These are phyloP conservation scores for Cardamine chenopodiifolia DNA, from an alignment of 345 rosid genomes.

Conservation along the genomic window DNA sequence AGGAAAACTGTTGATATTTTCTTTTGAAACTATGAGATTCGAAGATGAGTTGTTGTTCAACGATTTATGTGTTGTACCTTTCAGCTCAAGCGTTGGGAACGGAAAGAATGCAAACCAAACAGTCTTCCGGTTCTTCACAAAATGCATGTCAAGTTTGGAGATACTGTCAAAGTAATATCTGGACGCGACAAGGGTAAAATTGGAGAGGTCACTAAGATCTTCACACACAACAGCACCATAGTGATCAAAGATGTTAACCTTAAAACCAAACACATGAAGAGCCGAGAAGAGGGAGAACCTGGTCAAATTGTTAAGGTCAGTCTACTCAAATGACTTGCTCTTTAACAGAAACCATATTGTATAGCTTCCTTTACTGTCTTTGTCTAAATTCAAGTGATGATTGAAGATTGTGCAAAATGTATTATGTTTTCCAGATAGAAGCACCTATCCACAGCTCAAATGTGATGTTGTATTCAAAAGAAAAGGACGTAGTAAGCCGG, in stretches of 20 bases:
- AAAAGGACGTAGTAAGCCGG: conserved; percentile 71
- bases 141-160: conserved; percentile 93
- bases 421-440: conserved; percentile 66
- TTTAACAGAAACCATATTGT: background rate
- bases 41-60: background rate
- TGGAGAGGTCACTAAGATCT: conserved; percentile 74
- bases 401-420: conserved; percentile 23
- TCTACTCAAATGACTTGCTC: background rate
- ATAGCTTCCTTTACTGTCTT: background rate
- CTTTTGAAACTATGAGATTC: background rate
- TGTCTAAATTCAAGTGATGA: background rate
- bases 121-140: conserved; percentile 85
- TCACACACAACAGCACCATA: conserved; percentile 77
- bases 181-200: conserved; percentile 87
- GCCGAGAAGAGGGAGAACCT: conserved; percentile 81
- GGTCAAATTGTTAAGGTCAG: conserved; percentile 87
- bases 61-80: background rate
- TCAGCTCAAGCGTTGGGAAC: conserved; percentile 91
- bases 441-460: conserved; percentile 95
- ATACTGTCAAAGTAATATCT: conserved; percentile 76
- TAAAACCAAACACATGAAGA: conserved; percentile 91
- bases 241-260: conserved; percentile 78
- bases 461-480: conserved; percentile 91
- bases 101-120: conserved; percentile 87
- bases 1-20: background rate